Evolutionary conservation across 208 protist genomes (phyloP).

Genomic region (Leishmania tropica): DNA sequence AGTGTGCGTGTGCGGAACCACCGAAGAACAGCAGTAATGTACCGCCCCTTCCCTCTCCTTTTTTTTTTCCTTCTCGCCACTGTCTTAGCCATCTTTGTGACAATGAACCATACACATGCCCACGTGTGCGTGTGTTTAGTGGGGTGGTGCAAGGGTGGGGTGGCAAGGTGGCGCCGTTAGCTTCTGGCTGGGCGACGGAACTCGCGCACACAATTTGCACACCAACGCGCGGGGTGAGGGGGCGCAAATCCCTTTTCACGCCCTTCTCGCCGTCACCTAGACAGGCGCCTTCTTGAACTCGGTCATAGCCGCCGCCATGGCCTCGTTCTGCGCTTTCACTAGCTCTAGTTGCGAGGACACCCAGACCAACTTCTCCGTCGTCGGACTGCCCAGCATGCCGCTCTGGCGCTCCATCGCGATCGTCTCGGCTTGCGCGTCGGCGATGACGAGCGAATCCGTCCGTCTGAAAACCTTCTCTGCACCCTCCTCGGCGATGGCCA

Average conservation of each 20-base stretch:
- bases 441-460: background rate
- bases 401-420: conserved; percentile 9
- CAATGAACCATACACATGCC: background rate
- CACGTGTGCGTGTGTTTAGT: background rate
- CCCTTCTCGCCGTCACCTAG: background rate
- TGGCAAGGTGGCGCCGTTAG: background rate
- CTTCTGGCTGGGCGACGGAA: background rate
- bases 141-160: background rate
- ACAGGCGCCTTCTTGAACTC: background rate
- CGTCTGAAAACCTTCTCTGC: background rate
- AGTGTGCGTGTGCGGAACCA: background rate
- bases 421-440: background rate
- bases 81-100: background rate
- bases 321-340: conserved; percentile 10
- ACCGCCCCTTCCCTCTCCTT: background rate
- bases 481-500: conserved; percentile 15
- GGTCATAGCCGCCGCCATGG: conserved; percentile 1
- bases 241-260: background rate
- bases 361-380: conserved; percentile 8
- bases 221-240: background rate
- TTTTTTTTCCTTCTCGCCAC: background rate
- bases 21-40: background rate
- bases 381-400: conserved; percentile 13
- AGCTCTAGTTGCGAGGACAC: conserved; percentile 10
- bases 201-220: background rate